Evolutionary conservation across 306 rosid genomes (phyloP).

Genomic region (Casuarina glauca): DNA sequence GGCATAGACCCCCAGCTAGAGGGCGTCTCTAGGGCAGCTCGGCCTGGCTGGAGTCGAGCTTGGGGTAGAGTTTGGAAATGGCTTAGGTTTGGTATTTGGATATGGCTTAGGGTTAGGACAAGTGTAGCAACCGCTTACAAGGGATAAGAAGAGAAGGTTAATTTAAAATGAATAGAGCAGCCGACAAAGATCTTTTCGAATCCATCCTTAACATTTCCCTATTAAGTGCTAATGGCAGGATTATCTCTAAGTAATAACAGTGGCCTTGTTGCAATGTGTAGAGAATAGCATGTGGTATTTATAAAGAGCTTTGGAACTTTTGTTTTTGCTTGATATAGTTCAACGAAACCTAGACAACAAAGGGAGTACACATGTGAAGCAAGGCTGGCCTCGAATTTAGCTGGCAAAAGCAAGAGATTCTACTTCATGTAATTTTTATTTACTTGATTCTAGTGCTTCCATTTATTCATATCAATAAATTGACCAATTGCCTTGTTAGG

Average conservation of each 20-base stretch:
- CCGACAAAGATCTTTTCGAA: constrained; percentile 41
- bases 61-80: no score
- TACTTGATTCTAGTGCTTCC: not conserved
- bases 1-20: constrained; percentile 70
- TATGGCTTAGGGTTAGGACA: constrained; percentile 49
- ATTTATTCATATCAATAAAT: constrained; percentile 21
- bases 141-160: constrained; percentile 49
- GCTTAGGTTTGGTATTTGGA: constrained; percentile 25
- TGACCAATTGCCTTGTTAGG: constrained; percentile 13
- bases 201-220: constrained; percentile 34
- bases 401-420: constrained; percentile 30
- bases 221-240: no score
- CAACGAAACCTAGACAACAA: not conserved
- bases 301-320: constrained; percentile 24
- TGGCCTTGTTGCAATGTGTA: not conserved
- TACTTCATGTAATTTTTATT: not conserved
- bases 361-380: constrained; percentile 23
- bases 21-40: constrained; percentile 79
- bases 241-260: no score
- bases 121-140: constrained; percentile 49
- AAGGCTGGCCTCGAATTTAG: constrained; percentile 24
- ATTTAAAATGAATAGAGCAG: constrained; percentile 41
- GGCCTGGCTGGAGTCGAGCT: not conserved
- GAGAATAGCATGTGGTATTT: constrained; percentile 24
- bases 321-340: not conserved